phyloP scores from a whole-genome alignment of 2,329 filamentous ascomycete genomes.

The Biscogniauxia marginata region DNA sequence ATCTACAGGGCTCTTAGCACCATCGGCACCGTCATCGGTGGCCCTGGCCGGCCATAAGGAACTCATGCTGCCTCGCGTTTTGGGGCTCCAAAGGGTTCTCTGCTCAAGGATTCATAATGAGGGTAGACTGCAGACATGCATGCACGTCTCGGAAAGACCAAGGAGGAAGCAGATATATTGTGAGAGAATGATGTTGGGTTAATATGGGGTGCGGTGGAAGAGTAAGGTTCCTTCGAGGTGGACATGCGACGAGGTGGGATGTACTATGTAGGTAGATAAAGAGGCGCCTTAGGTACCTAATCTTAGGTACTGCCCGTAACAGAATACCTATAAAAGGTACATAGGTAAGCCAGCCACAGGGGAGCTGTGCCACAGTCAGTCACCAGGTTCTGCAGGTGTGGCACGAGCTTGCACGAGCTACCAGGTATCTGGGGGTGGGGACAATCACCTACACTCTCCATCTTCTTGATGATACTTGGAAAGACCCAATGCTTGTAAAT shows the following conservation, averaged over 20 bases:
- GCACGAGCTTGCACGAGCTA: too few species aligned
- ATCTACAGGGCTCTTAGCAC: slow-evolving; percentile 27
- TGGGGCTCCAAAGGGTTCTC: slow-evolving; percentile 17
- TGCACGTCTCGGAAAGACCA: background rate
- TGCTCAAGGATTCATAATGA: slow-evolving; percentile 25
- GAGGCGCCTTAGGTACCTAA: too few species aligned
- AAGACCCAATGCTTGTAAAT: too few species aligned
- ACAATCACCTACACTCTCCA: too few species aligned
- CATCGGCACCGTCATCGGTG: slow-evolving; percentile 34
- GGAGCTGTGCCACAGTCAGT: too few species aligned
- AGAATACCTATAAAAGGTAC: background rate
- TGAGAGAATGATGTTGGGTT: background rate
- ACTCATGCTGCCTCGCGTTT: slow-evolving; percentile 41
- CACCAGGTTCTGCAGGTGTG: too few species aligned
- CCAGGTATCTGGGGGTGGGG: too few species aligned
- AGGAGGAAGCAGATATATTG: background rate
- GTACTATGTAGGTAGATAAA: too few species aligned
- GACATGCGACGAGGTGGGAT: background rate
- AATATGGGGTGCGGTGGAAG: background rate
- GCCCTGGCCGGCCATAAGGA: slow-evolving; percentile 42
- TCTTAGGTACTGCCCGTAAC: too few species aligned
- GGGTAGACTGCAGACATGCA: slow-evolving; percentile 3
- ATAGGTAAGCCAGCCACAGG: too few species aligned
- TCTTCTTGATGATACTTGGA: too few species aligned
- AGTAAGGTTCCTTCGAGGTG: background rate